Conservation (phyloP, 495 filamentous ascomycete species). For the Neurospora sp. region DNA sequence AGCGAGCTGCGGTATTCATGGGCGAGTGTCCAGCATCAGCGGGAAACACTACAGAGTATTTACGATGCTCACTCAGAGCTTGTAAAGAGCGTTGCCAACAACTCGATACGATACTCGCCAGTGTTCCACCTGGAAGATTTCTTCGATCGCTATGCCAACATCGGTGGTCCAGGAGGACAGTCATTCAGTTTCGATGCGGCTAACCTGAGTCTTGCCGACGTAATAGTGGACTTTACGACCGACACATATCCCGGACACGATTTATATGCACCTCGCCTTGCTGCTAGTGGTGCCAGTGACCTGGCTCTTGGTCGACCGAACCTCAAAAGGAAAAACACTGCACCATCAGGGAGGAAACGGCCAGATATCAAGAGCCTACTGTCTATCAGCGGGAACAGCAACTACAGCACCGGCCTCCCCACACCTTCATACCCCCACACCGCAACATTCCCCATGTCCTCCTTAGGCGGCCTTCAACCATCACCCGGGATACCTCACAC, state of each 20-base stretch:
- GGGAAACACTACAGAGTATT: slow-evolving; percentile 62
- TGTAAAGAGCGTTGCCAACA: slow-evolving; percentile 55
- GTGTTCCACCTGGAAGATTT: slow-evolving; percentile 82
- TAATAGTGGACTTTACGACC: slow-evolving; percentile 35
- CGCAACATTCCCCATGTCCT: slow-evolving; percentile 21
- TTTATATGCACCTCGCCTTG: slow-evolving; percentile 28
- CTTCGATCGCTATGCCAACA: slow-evolving; percentile 61
- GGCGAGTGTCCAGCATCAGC: slow-evolving; percentile 70
- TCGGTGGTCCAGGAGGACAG: slow-evolving; percentile 29
- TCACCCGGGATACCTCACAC: slow-evolving; percentile 24
- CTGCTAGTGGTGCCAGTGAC: neutral
- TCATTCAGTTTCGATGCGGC: slow-evolving; percentile 41
- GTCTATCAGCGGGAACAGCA: slow-evolving; percentile 13
- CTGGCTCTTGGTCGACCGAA: slow-evolving; percentile 17
- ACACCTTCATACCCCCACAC: slow-evolving; percentile 21
- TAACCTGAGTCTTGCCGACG: slow-evolving; percentile 43
- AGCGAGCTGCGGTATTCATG: slow-evolving; percentile 61
- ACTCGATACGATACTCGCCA: slow-evolving; percentile 52
- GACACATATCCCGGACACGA: slow-evolving; percentile 38
- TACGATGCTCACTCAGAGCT: slow-evolving; percentile 64
- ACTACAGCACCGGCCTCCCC: slow-evolving; percentile 15
- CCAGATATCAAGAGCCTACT: slow-evolving; percentile 22
- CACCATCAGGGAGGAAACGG: slow-evolving; percentile 18
- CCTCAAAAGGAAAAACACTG: slow-evolving; percentile 33
- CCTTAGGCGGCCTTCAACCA: slow-evolving; percentile 13